Evolutionary conservation across 768 basidiomycete genomes (phyloP).

Genomic region (Suillus plorans): DNA sequence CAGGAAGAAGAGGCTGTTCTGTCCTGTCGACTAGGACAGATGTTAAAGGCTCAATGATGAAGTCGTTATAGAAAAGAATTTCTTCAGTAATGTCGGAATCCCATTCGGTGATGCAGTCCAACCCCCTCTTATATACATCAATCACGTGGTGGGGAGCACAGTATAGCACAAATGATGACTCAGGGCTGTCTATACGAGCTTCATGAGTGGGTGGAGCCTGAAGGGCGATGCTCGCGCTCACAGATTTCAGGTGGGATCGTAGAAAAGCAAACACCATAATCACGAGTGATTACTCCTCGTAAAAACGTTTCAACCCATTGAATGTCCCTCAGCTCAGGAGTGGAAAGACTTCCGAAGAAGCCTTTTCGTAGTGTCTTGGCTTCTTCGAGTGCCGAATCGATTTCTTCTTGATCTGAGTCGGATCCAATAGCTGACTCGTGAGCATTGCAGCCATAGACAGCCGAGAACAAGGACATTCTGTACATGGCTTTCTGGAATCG

Average conservation of each 20-base stretch:
- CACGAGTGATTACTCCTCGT: conserved; percentile 10
- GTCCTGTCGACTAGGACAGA: neutral
- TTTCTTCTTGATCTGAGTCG: conserved; percentile 5
- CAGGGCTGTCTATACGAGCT: neutral
- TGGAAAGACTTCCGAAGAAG: conserved; percentile 12
- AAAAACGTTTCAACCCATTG: conserved; percentile 20
- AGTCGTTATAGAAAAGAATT: neutral
- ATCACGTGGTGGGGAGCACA: neutral
- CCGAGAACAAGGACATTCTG: conserved; percentile 25
- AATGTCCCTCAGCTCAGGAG: conserved; percentile 22
- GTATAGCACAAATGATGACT: neutral
- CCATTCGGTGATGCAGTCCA: neutral
- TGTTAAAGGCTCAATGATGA: neutral
- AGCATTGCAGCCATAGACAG: conserved; percentile 8
- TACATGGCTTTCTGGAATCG: conserved; percentile 32
- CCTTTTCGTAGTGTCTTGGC: conserved; percentile 11
- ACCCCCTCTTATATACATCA: neutral
- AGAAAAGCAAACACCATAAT: neutral
- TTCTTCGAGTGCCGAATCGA: conserved; percentile 2
- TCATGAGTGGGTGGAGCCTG: neutral
- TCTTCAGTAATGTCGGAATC: neutral
- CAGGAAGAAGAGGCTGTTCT: neutral
- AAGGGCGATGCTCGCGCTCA: neutral
- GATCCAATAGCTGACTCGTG: conserved; percentile 6
- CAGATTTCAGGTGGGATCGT: neutral